A percentile compares a stretch with the other conserved stretches of the same genome.
These are phyloP conservation scores for Hemisphaericaspora subhashii DNA, from an alignment of 1,139 yeast species.

Conservation along the genomic window DNA sequence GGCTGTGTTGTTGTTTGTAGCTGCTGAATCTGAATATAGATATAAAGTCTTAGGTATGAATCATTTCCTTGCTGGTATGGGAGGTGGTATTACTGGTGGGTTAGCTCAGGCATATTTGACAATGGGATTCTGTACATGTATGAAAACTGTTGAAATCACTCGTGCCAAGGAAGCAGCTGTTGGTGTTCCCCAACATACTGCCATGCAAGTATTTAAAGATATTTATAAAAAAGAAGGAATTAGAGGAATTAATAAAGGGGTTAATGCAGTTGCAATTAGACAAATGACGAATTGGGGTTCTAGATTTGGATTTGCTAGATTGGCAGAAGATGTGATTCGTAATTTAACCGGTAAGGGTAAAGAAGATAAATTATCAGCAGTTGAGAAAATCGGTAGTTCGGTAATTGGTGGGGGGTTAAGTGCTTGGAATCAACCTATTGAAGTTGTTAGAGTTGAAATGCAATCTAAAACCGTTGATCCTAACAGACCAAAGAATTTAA, in stretches of 20 bases:
- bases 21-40: constrained; percentile 87
- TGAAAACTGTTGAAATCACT: constrained; percentile 97
- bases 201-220: constrained; percentile 83
- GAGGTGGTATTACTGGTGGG: constrained; percentile 96
- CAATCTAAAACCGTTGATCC: constrained; percentile 92
- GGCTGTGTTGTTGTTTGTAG: constrained; percentile 91
- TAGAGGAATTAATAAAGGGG: constrained; percentile 94
- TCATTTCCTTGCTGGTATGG: constrained; percentile 82
- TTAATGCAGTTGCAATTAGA: constrained; percentile 97
- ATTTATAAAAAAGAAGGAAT: constrained; percentile 85
- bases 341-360: constrained; percentile 58
- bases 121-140: constrained; percentile 97
- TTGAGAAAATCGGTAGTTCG: constrained; percentile 83
- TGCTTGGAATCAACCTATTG: constrained; percentile 99
- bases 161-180: constrained; percentile 73
- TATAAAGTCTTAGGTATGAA: constrained; percentile 64
- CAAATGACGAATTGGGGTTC: constrained; percentile 99
- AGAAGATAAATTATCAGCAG: constrained; percentile 63
- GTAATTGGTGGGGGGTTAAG: constrained; percentile 95
- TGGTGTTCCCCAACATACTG: constrained; percentile 68
- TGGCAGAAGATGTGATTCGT: constrained; percentile 85
- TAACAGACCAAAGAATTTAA: constrained; percentile 88
- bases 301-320: constrained; percentile 86
- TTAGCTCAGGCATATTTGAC: constrained; percentile 94
- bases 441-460: constrained; percentile 97